phyloP scores from a whole-genome alignment of 1,284 basidiomycete species.

The Tylopilus sp. region DNA sequence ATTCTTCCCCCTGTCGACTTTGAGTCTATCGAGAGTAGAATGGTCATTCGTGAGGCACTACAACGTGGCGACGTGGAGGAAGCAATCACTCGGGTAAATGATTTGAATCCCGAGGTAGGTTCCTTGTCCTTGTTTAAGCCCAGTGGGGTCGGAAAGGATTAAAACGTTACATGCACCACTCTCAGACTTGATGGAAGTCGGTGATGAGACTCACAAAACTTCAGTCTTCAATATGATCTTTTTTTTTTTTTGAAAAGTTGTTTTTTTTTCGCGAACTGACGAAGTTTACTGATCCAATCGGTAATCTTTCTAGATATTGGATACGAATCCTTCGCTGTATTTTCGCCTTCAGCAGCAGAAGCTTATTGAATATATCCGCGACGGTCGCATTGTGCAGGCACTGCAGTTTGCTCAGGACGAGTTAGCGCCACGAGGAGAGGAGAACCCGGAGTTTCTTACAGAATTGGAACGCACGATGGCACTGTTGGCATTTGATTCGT shows the following conservation, averaged over 20 bases:
- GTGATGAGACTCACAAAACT: conserved; percentile 79
- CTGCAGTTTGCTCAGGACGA: conserved; percentile 90
- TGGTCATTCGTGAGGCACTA: conserved; percentile 91
- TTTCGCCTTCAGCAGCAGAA: conserved; percentile 94
- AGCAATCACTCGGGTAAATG: conserved; percentile 91
- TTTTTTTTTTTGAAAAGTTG: conserved; percentile 5
- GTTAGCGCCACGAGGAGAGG: conserved; percentile 91
- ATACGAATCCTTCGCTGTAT: conserved; percentile 86
- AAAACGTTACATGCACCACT: conserved; percentile 98
- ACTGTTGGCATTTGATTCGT: conserved; percentile 84
- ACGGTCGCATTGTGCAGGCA: conserved; percentile 75
- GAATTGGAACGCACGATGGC: conserved; percentile 97
- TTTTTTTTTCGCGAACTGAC: background rate
- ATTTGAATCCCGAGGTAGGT: conserved; percentile 94
- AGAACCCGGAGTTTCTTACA: conserved; percentile 87
- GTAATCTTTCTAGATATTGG: conserved; percentile 72
- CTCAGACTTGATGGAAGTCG: conserved; percentile 70
- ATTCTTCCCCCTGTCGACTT: conserved; percentile 78
- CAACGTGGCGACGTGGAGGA: conserved; percentile 94
- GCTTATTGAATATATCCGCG: conserved; percentile 91
- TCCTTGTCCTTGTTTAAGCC: conserved; percentile 8
- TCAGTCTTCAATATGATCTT: conserved; percentile 90
- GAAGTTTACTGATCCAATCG: conserved; percentile 18
- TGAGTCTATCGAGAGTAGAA: conserved; percentile 88
- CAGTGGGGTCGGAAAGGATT: conserved; percentile 59